These are phyloP conservation scores for Solanum clarkiae DNA, from an alignment of 257 asterid genomes.

Conservation along the genomic window DNA sequence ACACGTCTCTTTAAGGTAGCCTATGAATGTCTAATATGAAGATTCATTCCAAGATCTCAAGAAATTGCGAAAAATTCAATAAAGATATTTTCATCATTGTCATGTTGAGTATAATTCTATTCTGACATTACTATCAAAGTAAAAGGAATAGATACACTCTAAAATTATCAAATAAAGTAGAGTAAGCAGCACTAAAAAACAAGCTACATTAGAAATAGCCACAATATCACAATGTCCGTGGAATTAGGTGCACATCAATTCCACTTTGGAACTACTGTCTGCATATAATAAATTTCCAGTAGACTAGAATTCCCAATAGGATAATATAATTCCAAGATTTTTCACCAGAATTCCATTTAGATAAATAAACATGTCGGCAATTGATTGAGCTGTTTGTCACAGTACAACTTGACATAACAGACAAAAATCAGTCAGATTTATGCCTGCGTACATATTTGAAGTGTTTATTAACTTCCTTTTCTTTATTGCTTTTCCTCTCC, in stretches of 20 bases:
- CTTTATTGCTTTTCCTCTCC: background rate
- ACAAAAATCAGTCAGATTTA: background rate
- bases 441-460: background rate
- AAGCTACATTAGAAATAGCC: constrained; percentile 17
- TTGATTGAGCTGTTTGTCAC: background rate
- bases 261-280: background rate
- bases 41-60: background rate
- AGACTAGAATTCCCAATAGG: constrained; percentile 4
- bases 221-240: constrained; percentile 20
- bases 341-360: background rate
- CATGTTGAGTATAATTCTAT: constrained; percentile 9
- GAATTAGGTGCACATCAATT: constrained; percentile 31
- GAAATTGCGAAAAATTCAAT: background rate
- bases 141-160: constrained; percentile 1
- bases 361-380: background rate
- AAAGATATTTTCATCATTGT: constrained; percentile 7
- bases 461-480: background rate
- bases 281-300: background rate
- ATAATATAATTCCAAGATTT: background rate
- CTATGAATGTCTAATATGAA: background rate
- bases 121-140: constrained; percentile 25
- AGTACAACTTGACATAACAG: background rate
- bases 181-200: background rate
- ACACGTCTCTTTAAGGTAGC: background rate
- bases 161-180: background rate